Conservation (phyloP, 768 basidiomycete species). For the Gautieria morchelliformis region DNA sequence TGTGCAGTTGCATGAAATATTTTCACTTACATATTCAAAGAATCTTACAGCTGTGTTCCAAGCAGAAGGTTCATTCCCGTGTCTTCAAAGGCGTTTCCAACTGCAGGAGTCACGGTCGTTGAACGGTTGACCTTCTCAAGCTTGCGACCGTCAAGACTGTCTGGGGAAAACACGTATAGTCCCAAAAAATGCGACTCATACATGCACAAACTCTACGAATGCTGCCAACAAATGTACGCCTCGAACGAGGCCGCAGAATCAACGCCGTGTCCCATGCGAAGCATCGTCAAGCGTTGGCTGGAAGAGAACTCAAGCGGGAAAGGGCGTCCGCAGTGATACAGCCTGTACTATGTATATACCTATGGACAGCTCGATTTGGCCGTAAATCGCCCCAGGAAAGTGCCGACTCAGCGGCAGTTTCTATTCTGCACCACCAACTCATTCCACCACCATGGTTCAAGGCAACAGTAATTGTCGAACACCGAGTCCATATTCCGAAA, state of each 20-base stretch:
- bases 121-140: conserved; percentile 27
- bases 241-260: conserved; percentile 34
- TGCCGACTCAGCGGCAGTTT: background rate
- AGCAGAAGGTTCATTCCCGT: background rate
- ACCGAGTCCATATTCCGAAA: no score
- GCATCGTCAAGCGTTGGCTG: conserved; percentile 49
- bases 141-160: conserved; percentile 55
- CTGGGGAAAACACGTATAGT: conserved; percentile 52
- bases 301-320: conserved; percentile 11
- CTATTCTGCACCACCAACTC: background rate
- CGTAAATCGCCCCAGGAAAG: no score
- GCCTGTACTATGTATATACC: no score
- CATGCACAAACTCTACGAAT: conserved; percentile 46
- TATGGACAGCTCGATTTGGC: no score
- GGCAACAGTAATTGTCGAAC: no score
- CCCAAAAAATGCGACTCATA: conserved; percentile 52
- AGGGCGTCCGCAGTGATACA: no score
- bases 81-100: background rate
- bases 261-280: conserved; percentile 51
- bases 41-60: background rate
- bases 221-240: conserved; percentile 53
- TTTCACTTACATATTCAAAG: no score
- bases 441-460: no score
- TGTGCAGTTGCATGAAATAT: no score
- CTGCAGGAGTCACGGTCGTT: background rate